Evolutionary conservation across 495 filamentous ascomycete genomes (phyloP).

Genomic region (Penicillium mononematosum): DNA sequence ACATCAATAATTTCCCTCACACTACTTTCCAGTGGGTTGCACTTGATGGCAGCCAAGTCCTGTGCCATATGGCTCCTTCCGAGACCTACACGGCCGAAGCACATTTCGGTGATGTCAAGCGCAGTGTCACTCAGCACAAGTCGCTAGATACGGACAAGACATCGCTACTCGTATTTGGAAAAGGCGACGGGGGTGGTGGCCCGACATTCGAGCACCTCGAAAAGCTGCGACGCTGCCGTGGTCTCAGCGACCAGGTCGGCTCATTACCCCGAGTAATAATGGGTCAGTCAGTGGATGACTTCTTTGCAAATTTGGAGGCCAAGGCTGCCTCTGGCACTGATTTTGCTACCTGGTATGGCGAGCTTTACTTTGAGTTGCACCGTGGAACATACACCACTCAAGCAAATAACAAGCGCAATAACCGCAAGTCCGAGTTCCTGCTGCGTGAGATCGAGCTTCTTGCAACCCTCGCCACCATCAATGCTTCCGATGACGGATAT

Average conservation of each 20-base stretch:
- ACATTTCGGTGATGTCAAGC: conserved; percentile 91
- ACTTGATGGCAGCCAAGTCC: conserved; percentile 89
- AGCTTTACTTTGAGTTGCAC: conserved; percentile 96
- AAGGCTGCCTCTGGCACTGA: conserved; percentile 66
- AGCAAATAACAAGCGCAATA: conserved; percentile 94
- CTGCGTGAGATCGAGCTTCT: conserved; percentile 84
- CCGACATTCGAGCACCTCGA: conserved; percentile 93
- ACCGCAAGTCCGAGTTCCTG: conserved; percentile 79
- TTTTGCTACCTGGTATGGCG: conserved; percentile 96
- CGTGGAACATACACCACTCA: conserved; percentile 97
- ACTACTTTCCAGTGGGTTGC: conserved; percentile 98
- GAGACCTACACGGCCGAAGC: conserved; percentile 95
- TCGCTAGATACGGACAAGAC: conserved; percentile 87
- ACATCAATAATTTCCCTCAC: conserved; percentile 98
- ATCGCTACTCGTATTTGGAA: conserved; percentile 88
- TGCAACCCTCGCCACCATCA: conserved; percentile 80
- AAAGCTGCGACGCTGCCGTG: conserved; percentile 91
- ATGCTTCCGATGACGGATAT: conserved; percentile 55
- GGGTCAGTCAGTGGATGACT: conserved; percentile 93
- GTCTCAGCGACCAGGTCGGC: conserved; percentile 84
- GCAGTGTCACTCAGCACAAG: conserved; percentile 90
- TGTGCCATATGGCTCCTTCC: conserved; percentile 93
- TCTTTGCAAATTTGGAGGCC: conserved; percentile 80
- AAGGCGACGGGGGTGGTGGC: conserved; percentile 93
- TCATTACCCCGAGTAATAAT: conserved; percentile 82